Conservation (phyloP, 176 grass and related monocot genomes). For the Aegilops sharonensis region DNA sequence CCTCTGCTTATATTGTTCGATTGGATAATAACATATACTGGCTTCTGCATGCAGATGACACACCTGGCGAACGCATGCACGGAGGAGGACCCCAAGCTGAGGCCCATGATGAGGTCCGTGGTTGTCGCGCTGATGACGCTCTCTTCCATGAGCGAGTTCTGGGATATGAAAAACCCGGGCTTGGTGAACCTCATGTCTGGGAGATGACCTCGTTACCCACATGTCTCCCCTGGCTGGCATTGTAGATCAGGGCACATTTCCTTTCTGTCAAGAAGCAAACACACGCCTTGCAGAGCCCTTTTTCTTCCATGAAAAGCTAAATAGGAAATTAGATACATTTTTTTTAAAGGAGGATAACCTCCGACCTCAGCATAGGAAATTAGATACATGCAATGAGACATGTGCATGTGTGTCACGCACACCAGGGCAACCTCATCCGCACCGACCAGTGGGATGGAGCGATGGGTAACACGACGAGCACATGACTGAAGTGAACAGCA, state of each 20-base stretch:
- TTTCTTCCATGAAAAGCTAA: too few relatives aligned
- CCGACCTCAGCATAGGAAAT: too few relatives aligned
- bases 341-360: too few relatives aligned
- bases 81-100: constrained; percentile 56
- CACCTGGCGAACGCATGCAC: constrained; percentile 76
- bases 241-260: constrained; percentile 6
- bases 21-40: neutral
- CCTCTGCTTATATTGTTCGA: neutral
- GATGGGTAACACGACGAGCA: too few relatives aligned
- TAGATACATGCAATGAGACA: too few relatives aligned
- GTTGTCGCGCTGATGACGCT: constrained; percentile 80
- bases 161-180: constrained; percentile 77
- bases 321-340: too few relatives aligned
- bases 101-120: constrained; percentile 76
- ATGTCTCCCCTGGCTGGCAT: neutral
- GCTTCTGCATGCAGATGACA: constrained; percentile 46
- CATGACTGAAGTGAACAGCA: too few relatives aligned
- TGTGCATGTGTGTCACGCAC: too few relatives aligned
- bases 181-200: constrained; percentile 69
- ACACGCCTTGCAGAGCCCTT: too few relatives aligned
- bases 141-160: constrained; percentile 70
- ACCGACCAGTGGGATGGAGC: too few relatives aligned
- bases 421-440: too few relatives aligned
- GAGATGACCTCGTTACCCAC: constrained; percentile 33
- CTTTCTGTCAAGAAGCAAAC: too few relatives aligned